Conservation (phyloP, 352 stramenopile species). For the Lagenidium giganteum region DNA sequence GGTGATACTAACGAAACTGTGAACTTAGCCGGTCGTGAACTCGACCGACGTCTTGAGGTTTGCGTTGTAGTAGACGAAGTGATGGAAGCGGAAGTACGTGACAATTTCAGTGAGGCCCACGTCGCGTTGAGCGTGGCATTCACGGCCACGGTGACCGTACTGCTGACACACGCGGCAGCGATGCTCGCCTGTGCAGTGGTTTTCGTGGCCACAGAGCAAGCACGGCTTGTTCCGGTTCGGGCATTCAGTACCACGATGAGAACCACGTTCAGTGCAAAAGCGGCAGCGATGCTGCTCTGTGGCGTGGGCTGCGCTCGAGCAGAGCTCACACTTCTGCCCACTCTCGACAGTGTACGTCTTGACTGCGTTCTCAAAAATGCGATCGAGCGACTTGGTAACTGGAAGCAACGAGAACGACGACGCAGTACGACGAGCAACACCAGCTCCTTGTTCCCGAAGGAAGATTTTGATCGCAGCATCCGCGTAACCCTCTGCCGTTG, state of each 20-base stretch:
- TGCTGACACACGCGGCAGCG: conserved; percentile 79
- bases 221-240: conserved; percentile 68
- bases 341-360: conserved; percentile 32
- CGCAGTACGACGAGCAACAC: conserved; percentile 56
- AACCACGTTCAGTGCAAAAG: conserved; percentile 77
- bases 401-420: conserved; percentile 75
- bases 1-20: neutral
- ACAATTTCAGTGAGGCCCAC: conserved; percentile 75
- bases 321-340: conserved; percentile 50
- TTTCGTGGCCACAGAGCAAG: conserved; percentile 61
- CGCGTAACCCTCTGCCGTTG: conserved; percentile 74
- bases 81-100: conserved; percentile 83
- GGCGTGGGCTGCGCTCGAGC: conserved; percentile 50
- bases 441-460: conserved; percentile 58
- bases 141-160: conserved; percentile 74
- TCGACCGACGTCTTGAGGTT: conserved; percentile 86
- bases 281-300: conserved; percentile 74
- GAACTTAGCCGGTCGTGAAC: conserved; percentile 40
- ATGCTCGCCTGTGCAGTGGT: conserved; percentile 78
- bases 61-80: conserved; percentile 87
- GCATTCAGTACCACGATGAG: conserved; percentile 64
- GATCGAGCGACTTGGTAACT: conserved; percentile 70
- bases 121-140: conserved; percentile 79
- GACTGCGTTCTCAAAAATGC: conserved; percentile 62
- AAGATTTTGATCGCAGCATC: conserved; percentile 84